A percentile compares a stretch with the other conserved stretches of the same genome.
These are phyloP conservation scores for Metarhizium sp. DNA, from an alignment of 2,329 filamentous ascomycete species.

Conservation along the genomic window DNA sequence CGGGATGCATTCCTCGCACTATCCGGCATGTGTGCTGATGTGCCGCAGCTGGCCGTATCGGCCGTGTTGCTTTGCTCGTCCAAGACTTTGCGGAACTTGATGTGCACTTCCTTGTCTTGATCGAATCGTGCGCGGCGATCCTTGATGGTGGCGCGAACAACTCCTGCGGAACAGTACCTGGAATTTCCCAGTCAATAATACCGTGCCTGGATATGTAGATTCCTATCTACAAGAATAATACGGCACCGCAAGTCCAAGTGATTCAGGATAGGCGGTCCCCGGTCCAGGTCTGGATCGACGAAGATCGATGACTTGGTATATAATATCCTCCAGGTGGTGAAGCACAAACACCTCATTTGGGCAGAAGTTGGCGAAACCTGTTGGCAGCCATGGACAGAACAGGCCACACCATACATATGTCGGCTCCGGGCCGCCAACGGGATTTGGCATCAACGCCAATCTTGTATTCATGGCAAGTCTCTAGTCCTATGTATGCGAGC, in stretches of 20 bases:
- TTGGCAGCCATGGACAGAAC: too few species aligned
- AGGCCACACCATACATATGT: too few species aligned
- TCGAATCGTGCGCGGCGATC: constrained; percentile 6
- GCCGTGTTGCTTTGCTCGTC: background rate
- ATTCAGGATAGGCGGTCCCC: constrained; percentile 5
- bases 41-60: background rate
- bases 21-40: too few species aligned
- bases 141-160: constrained; percentile 11
- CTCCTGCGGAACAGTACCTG: constrained; percentile 7
- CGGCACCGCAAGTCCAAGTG: constrained; percentile 9
- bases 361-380: too few species aligned
- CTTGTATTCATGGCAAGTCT: too few species aligned
- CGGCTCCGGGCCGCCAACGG: too few species aligned
- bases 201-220: constrained; percentile 10
- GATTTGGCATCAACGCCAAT: constrained; percentile 25
- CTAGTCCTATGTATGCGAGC: too few species aligned
- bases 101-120: background rate
- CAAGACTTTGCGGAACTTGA: background rate
- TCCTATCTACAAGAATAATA: constrained; percentile 15
- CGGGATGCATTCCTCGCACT: too few species aligned
- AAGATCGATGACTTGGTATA: background rate
- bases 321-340: background rate
- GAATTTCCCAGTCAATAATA: constrained; percentile 18
- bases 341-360: background rate
- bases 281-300: background rate